phyloP scores from a whole-genome alignment of 305 asterid species.

The Rubia peregrina region DNA sequence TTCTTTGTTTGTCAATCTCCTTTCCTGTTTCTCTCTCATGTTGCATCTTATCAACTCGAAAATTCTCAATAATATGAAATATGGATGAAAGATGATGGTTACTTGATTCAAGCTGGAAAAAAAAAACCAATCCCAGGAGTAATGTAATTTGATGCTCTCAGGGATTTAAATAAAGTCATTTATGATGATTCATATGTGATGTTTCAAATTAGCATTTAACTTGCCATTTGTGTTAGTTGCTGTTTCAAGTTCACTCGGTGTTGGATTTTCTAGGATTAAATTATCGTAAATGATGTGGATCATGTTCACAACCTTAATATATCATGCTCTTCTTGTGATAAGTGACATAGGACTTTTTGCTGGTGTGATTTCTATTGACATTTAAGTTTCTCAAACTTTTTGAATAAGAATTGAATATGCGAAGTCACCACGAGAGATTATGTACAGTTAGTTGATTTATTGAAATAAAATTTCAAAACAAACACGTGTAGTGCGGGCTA shows the following conservation, averaged over 20 bases:
- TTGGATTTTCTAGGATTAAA: neutral
- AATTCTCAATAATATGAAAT: neutral
- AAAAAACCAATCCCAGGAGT: no score
- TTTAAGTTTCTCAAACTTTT: neutral
- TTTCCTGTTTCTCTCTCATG: neutral
- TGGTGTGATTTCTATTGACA: neutral
- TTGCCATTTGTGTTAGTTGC: neutral
- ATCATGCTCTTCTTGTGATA: neutral
- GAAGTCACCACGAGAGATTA: neutral
- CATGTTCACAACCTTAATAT: neutral
- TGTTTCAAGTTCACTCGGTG: neutral
- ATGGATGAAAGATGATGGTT: neutral
- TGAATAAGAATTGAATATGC: neutral
- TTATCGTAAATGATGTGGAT: neutral
- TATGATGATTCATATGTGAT: neutral
- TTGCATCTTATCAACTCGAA: neutral
- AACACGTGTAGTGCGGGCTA: neutral
- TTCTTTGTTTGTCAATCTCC: constrained; percentile 1
- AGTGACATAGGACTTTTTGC: neutral
- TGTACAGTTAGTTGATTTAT: neutral
- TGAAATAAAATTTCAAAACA: neutral
- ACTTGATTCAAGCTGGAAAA: neutral
- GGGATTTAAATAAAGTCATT: neutral
- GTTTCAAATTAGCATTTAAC: neutral
- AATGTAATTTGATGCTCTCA: no score